Percentiles rank a stretch among this genome's conserved stretches.
These are phyloP conservation scores for Brachypodium distachyon DNA, from an alignment of 202 grass and related monocot genomes.

Conservation along the genomic window DNA sequence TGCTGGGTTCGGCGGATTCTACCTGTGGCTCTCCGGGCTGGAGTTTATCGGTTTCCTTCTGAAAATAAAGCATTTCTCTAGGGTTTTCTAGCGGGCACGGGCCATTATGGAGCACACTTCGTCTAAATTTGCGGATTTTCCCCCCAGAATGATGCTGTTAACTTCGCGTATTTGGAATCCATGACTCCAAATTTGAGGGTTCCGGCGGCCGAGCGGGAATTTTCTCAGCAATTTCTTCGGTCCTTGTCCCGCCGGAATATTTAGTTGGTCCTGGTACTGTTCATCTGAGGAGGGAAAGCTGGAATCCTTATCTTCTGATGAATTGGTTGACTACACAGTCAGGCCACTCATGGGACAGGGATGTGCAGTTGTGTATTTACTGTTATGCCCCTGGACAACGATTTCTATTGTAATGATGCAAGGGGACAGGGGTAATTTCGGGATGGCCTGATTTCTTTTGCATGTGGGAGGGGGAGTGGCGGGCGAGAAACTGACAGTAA, in stretches of 20 bases:
- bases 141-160: not conserved
- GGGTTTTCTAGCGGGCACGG: too few species aligned
- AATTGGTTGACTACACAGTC: not conserved
- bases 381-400: not conserved
- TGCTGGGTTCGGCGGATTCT: not conserved
- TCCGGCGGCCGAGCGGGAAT: not conserved
- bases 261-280: not conserved
- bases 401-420: not conserved
- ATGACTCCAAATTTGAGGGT: not conserved
- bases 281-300: not conserved
- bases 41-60: not conserved
- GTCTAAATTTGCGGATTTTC: not conserved
- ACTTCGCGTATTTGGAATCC: not conserved
- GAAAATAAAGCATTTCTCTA: not conserved
- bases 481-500: not conserved
- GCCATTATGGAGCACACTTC: too few species aligned
- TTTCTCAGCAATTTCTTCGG: not conserved
- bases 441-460: not conserved
- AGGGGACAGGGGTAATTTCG: conserved; percentile 7
- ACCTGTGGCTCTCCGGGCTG: too few species aligned
- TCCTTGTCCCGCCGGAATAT: not conserved
- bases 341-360: not conserved
- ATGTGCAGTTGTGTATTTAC: not conserved
- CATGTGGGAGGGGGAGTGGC: not conserved
- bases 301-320: not conserved